These are phyloP conservation scores for Sphagnurus paluster DNA, from an alignment of 1,284 basidiomycete genomes.

Conservation along the genomic window DNA sequence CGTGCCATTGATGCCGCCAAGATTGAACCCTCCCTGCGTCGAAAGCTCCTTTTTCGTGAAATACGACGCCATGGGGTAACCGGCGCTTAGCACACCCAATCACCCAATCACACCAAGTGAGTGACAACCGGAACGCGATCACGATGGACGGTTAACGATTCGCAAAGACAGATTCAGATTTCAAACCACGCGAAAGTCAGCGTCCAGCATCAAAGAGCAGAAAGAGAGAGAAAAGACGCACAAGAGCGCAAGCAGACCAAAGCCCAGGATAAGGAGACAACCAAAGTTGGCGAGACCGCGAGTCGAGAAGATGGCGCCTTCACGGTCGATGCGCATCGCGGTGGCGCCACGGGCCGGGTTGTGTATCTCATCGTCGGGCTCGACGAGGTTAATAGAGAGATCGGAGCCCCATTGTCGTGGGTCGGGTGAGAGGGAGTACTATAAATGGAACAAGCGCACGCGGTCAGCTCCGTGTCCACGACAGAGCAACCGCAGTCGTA, in stretches of 20 bases:
- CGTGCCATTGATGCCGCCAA: conserved; percentile 80
- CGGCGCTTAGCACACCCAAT: conserved; percentile 49
- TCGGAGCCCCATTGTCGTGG: conserved; percentile 70
- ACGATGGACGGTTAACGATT: too few species aligned
- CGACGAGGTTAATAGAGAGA: conserved; percentile 57
- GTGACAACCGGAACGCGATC: too few species aligned
- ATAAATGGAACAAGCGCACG: neutral
- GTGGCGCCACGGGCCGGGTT: conserved; percentile 58
- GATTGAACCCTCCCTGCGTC: conserved; percentile 68
- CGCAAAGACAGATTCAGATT: too few species aligned
- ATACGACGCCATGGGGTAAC: conserved; percentile 78
- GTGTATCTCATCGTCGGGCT: conserved; percentile 74
- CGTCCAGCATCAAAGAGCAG: too few species aligned
- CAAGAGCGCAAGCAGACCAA: conserved; percentile 75
- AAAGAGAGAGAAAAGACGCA: conserved; percentile 35
- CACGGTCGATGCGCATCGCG: conserved; percentile 47
- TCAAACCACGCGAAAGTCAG: conserved; percentile 5
- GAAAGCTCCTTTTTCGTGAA: conserved; percentile 54
- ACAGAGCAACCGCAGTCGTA: too few species aligned
- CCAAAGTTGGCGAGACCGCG: conserved; percentile 80
- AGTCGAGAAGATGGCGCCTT: conserved; percentile 65
- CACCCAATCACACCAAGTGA: neutral
- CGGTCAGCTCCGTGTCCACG: too few species aligned
- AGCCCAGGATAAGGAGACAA: conserved; percentile 65
- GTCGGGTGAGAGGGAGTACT: conserved; percentile 77